Base-by-base conservation (phyloP, 805 yeast species). In the Candida lessepsii region DNA sequence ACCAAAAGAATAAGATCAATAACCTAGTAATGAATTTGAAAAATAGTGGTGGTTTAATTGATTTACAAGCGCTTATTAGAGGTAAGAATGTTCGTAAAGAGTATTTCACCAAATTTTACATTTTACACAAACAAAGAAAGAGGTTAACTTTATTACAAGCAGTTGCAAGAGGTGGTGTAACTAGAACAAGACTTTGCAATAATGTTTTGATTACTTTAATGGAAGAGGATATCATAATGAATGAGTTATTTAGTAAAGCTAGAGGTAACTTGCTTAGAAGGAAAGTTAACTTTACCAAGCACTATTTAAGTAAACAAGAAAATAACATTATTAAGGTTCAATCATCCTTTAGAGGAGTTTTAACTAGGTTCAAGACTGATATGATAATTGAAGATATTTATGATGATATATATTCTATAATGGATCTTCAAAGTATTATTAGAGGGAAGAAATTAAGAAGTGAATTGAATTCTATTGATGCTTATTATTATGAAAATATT, bases 321-420 rank as follows among this genome's bases (percentile, higher is more conserved):
- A 28, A 30, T 2, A 52, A 65, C 2, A 52, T 80, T 1, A 52
- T 70, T 2, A 54, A 57, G 2, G 45, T 85, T 2, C 93, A 86
- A 58, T 71, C 86, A 0, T 49, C 62, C 5, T 64, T 81, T 40
- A 71, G 89, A 48, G 95, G 91, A 19, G 75, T 81, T 5, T 62
- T 81, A 19, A 60, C 72, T 1, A 66, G 95, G 45, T 81, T 80
- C 51, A 61, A 71, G 3, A 54, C 65, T 29, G 91, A 83, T 39
- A 51, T 76, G 24, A 63, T 71, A 15, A 58, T 71, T 34, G 85
- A 80, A 46, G 78, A 76, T 42, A 41, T 79, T 6, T 78, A 79
- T 47, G 67, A 61, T 13, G 63, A 72, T 32, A 52, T 70, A 6
- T 58, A 60, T 0, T 51, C 52, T 3, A 56, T 82, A 5, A 58